phyloP scores from a whole-genome alignment of 345 rosid species.

The Nephelium lappaceum region DNA sequence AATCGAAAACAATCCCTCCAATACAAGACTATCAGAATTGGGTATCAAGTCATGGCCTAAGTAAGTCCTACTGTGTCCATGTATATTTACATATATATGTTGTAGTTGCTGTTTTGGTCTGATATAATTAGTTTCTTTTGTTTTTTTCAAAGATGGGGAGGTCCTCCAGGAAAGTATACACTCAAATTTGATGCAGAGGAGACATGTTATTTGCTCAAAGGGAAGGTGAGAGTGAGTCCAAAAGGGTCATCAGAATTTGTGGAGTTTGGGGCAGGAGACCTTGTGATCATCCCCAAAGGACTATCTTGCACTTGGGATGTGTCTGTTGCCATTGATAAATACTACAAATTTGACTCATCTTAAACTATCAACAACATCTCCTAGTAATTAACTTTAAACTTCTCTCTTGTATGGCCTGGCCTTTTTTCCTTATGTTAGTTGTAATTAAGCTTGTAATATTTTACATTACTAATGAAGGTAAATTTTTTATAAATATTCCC shows the following conservation, averaged over 20 bases:
- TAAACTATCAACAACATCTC: not conserved
- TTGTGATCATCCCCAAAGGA: constrained; percentile 48
- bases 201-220: constrained; percentile 46
- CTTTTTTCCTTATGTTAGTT: too few species aligned
- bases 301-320: constrained; percentile 51
- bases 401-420: not conserved
- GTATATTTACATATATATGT: not conserved
- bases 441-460: not conserved
- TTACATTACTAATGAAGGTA: not conserved
- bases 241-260: constrained; percentile 43
- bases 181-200: constrained; percentile 38
- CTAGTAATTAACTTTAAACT: not conserved
- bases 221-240: constrained; percentile 47
- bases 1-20: constrained; percentile 18
- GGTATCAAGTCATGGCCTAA: constrained; percentile 35
- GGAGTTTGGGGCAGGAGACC: constrained; percentile 61
- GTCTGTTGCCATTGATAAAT: constrained; percentile 23
- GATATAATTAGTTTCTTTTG: too few species aligned
- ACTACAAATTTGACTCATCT: constrained; percentile 25
- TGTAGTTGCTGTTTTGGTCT: not conserved
- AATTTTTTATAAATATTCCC: not conserved
- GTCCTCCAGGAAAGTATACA: constrained; percentile 29
- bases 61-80: constrained; percentile 5
- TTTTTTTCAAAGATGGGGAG: constrained; percentile 16
- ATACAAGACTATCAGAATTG: constrained; percentile 19